Conservation (phyloP, 164 flowering plant genomes). For the Macadamia tetraphylla region DNA sequence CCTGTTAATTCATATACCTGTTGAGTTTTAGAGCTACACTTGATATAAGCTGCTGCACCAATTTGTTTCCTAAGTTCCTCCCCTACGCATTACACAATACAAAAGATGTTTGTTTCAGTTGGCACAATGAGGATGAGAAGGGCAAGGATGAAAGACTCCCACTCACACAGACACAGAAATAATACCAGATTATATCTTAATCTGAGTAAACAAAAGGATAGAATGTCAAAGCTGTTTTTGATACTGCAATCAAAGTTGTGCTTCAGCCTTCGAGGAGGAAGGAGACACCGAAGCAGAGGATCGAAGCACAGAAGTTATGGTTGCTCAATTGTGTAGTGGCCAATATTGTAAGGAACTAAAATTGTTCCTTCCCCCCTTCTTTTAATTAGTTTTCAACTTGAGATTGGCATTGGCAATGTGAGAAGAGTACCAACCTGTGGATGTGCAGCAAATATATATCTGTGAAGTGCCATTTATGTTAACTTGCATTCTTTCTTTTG, state of each 20-base stretch:
- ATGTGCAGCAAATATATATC: too few species aligned
- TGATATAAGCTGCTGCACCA: conserved; percentile 96
- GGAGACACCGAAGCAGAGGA: conserved; percentile 59
- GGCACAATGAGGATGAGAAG: background rate
- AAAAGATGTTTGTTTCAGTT: conserved; percentile 2
- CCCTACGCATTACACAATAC: conserved; percentile 38
- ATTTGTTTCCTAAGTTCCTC: conserved; percentile 95
- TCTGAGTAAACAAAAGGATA: conserved; percentile 7
- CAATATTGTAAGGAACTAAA: too few species aligned
- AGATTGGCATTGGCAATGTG: too few species aligned
- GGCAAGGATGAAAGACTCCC: too few species aligned
- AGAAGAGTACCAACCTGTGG: too few species aligned
- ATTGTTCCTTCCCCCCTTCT: too few species aligned
- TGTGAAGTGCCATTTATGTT: too few species aligned
- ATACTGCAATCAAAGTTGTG: conserved; percentile 95
- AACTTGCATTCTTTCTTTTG: too few species aligned
- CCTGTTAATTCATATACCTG: conserved; percentile 45
- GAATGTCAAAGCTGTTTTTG: conserved; percentile 99
- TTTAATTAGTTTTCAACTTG: too few species aligned
- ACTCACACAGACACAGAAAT: too few species aligned
- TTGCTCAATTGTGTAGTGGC: conserved; percentile 65
- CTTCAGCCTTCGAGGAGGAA: conserved; percentile 96
- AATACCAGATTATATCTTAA: background rate
- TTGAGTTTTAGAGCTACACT: conserved; percentile 99
- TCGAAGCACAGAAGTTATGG: conserved; percentile 52